Conservation (phyloP, 192 early-diverging fungal species). For the Umbelopsis vinacea region DNA sequence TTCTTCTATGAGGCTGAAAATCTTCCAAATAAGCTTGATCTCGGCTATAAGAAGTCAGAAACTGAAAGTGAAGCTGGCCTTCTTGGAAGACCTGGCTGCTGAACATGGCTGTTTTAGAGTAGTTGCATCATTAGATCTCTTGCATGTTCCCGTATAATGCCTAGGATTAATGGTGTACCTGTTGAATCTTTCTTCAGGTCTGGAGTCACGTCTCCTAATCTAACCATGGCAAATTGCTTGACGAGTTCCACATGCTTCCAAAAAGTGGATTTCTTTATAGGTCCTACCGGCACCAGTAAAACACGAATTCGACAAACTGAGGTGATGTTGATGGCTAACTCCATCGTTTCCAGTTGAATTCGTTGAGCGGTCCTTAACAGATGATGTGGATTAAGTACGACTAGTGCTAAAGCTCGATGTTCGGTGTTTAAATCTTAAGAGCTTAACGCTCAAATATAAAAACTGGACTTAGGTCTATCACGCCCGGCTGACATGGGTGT, state of each 20-base stretch:
- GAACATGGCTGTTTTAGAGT: constrained; percentile 50
- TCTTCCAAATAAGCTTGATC: constrained; percentile 79
- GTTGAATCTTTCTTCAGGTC: constrained; percentile 51
- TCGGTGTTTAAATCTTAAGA: constrained; percentile 2
- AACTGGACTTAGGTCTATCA: too few species aligned
- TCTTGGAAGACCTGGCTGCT: constrained; percentile 63
- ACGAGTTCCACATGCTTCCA: constrained; percentile 69
- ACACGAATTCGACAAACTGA: constrained; percentile 62
- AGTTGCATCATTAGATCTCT: too few species aligned
- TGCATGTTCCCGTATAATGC: too few species aligned
- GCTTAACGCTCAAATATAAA: background rate
- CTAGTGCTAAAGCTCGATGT: background rate
- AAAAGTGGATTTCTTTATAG: constrained; percentile 66
- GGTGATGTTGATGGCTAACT: constrained; percentile 51
- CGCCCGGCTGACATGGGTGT: too few species aligned
- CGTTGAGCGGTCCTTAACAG: background rate
- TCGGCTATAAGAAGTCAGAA: constrained; percentile 65
- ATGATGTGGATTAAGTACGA: constrained; percentile 3
- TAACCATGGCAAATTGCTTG: constrained; percentile 65
- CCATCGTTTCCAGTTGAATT: constrained; percentile 20
- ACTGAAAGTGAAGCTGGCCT: constrained; percentile 74
- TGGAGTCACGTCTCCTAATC: constrained; percentile 70
- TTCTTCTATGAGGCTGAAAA: constrained; percentile 71
- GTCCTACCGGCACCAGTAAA: constrained; percentile 72
- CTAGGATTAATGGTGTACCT: constrained; percentile 20